Evolutionary conservation across 352 stramenopile species (phyloP), one percentile per base, ranked within the genome.

Genomic region (Phytopythium kandeliae): DNA sequence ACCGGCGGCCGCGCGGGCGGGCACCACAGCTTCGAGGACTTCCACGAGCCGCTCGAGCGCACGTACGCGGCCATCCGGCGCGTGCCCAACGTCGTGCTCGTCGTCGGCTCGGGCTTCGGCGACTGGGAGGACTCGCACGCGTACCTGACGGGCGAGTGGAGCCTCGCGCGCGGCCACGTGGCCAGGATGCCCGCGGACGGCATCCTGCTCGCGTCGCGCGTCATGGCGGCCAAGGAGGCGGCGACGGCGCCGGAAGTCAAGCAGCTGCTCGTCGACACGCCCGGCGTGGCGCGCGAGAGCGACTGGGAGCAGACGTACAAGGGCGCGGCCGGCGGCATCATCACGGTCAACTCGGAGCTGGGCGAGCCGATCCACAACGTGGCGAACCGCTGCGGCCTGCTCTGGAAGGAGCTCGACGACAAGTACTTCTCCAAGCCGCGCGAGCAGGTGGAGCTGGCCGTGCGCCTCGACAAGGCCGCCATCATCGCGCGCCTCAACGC

Each of bases 11-110:
- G 84, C 30, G 86, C 81, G 24, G 84, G 86, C 64, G 84, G 86
- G 13, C 86, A 95, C 63, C 84, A 96, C 70, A 92, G 79, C 54
- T 94, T 91, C 31, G 84, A 96, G 56, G 84, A 96, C 62, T 92
- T 96, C 53, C 86, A 95, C 65, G 46, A 75, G 33, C 82, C 86
- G 10, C 66, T 96, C 11, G 70, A 86, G 30, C 59, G 63, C 17
- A 80, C 77, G 47, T 95, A 95, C 62, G 78, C 66, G 12, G 80
- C 73, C 12, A 92, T 96, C 45, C 84, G 80, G 45, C 71, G 78
- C 24, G 66, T 86, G 13, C 45, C 66, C n/a, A 96, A 93, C 51
- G 71, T 95, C 35, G 26, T 96, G n/a, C 67, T 96, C 10, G 76
- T 93, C 50, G 80, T 92, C 6, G 85, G 86, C 13, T 96, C 86